Conservation (phyloP, 192 early-diverging fungal species). For the Backusella sp. region DNA sequence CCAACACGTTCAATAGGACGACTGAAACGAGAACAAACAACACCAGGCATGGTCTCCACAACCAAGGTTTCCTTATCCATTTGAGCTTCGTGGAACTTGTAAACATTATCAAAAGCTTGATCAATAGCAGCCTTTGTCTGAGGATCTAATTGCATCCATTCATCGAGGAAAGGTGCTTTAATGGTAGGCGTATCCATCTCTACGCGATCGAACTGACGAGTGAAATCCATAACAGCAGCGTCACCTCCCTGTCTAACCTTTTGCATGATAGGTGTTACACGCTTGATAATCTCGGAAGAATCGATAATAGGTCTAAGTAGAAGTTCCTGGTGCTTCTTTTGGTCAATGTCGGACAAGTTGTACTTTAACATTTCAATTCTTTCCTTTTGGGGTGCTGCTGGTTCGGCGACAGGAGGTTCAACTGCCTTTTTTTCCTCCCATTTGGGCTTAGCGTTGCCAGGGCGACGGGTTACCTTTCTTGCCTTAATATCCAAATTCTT, state of each 20-base stretch:
- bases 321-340: slow-evolving; percentile 55
- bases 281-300: slow-evolving; percentile 81
- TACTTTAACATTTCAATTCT: slow-evolving; percentile 78
- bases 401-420: slow-evolving; percentile 27
- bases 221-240: slow-evolving; percentile 78
- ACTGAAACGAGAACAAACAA: slow-evolving; percentile 89
- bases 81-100: slow-evolving; percentile 93
- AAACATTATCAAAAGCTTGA: slow-evolving; percentile 91
- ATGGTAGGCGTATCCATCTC: slow-evolving; percentile 69
- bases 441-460: slow-evolving; percentile 93
- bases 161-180: slow-evolving; percentile 78
- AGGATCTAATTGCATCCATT: slow-evolving; percentile 54
- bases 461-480: slow-evolving; percentile 81
- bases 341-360: slow-evolving; percentile 47
- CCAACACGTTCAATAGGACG: slow-evolving; percentile 96
- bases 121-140: slow-evolving; percentile 84
- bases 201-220: slow-evolving; percentile 89
- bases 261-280: slow-evolving; percentile 89
- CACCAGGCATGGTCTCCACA: slow-evolving; percentile 98
- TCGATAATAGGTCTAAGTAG: slow-evolving; percentile 91
- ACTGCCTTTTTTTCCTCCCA: slow-evolving; percentile 39
- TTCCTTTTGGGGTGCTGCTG: slow-evolving; percentile 40
- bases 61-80: slow-evolving; percentile 61
- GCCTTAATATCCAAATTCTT: slow-evolving; percentile 79
- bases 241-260: slow-evolving; percentile 85